Percentiles rank a stretch among this genome's conserved stretches.
Conservation (phyloP, 2,329 filamentous ascomycete species). For the Fusarium napiforme region DNA sequence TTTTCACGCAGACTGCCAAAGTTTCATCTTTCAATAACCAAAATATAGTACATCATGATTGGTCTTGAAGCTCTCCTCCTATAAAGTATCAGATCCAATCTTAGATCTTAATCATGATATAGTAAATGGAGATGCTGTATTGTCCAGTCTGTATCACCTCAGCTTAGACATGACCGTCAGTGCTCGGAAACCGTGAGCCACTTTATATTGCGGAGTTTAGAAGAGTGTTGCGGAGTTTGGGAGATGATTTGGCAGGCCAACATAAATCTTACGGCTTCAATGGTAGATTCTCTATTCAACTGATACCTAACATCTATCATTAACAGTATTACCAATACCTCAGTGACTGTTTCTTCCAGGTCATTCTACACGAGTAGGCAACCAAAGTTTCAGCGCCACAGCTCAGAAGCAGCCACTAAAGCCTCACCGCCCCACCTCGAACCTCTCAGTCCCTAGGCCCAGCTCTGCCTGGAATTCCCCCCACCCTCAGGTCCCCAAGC, state of each 20-base stretch:
- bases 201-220: conserved; percentile 28
- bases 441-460: not conserved
- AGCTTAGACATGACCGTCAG: not conserved
- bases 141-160: not conserved
- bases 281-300: not conserved
- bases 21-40: not conserved
- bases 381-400: conserved; percentile 35
- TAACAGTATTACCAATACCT: not conserved
- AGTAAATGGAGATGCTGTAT: not conserved
- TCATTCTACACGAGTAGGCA: conserved; percentile 13
- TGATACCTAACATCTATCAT: not conserved
- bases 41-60: not conserved
- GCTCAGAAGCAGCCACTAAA: conserved; percentile 32
- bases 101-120: not conserved
- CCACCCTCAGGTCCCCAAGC: conserved; percentile 33
- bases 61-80: not conserved
- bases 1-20: not conserved
- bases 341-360: conserved; percentile 21
- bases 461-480: conserved; percentile 25
- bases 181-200: not conserved
- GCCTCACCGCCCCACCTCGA: conserved; percentile 42
- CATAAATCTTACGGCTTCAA: not conserved
- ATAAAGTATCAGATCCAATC: not conserved
- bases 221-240: conserved; percentile 28
- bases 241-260: not conserved